Evolutionary conservation across 2,329 filamentous ascomycete genomes (phyloP).

Genomic region (Coleophoma cylindrospora): DNA sequence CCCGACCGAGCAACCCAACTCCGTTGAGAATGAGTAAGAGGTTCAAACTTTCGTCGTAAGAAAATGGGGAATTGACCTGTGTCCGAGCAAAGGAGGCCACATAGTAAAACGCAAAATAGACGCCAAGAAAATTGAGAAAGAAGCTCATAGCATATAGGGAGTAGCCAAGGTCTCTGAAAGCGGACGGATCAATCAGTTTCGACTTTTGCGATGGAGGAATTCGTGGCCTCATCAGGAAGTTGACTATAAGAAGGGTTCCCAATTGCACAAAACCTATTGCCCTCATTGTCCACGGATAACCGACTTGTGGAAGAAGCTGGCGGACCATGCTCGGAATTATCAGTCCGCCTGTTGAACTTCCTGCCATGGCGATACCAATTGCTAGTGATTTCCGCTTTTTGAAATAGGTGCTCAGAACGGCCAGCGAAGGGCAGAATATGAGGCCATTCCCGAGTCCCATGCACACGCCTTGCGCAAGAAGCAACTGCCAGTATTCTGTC

Average conservation of each 20-base stretch:
- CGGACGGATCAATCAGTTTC: slow-evolving; percentile 34
- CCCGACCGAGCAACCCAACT: slow-evolving; percentile 40
- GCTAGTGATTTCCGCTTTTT: slow-evolving; percentile 26
- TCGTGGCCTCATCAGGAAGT: slow-evolving; percentile 32
- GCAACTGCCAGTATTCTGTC: slow-evolving; percentile 37
- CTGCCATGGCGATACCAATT: slow-evolving; percentile 35
- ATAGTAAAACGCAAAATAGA: slow-evolving; percentile 32
- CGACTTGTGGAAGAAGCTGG: slow-evolving; percentile 30
- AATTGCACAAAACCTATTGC: slow-evolving; percentile 41
- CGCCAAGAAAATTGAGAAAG: slow-evolving; percentile 24
- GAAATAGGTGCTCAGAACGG: slow-evolving; percentile 49
- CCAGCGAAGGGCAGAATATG: slow-evolving; percentile 43
- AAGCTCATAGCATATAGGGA: slow-evolving; percentile 35
- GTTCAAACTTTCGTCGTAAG: slow-evolving; percentile 35
- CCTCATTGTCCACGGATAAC: slow-evolving; percentile 37
- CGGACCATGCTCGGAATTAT: slow-evolving; percentile 55
- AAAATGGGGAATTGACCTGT: slow-evolving; percentile 22
- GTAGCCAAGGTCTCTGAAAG: slow-evolving; percentile 37
- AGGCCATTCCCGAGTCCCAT: slow-evolving; percentile 39
- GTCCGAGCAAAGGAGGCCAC: slow-evolving; percentile 31
- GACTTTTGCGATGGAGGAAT: slow-evolving; percentile 32
- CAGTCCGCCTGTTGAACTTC: slow-evolving; percentile 56
- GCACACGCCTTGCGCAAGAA: slow-evolving; percentile 39
- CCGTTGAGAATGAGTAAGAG: slow-evolving; percentile 48
- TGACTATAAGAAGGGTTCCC: slow-evolving; percentile 22